Percentiles rank a stretch among this genome's conserved stretches.
phyloP scores from a whole-genome alignment of 2,329 filamentous ascomycete genomes.

The Fusarium azukiicola region DNA sequence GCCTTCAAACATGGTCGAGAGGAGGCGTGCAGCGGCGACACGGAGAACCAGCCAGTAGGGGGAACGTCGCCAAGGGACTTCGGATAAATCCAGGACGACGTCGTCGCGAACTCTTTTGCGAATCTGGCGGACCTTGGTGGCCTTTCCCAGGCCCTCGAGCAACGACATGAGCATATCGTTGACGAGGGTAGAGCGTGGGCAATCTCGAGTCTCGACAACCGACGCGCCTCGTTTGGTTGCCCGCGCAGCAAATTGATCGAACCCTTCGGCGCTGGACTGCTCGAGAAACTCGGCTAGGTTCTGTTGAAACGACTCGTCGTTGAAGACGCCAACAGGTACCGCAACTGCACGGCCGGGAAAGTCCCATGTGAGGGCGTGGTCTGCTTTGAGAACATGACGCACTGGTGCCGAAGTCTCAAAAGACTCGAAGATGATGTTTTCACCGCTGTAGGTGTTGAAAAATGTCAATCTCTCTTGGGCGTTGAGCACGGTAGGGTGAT shows the following conservation, averaged over 20 bases:
- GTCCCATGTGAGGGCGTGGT: slow-evolving; percentile 76
- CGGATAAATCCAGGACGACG: slow-evolving; percentile 71
- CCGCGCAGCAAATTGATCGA: slow-evolving; percentile 74
- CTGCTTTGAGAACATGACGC: slow-evolving; percentile 71
- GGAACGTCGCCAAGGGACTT: slow-evolving; percentile 80
- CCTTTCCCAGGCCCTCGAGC: slow-evolving; percentile 74
- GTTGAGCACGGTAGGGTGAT: not conserved
- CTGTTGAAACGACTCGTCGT: slow-evolving; percentile 65
- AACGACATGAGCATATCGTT: slow-evolving; percentile 80
- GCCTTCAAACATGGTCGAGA: slow-evolving; percentile 66
- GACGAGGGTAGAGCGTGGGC: slow-evolving; percentile 76
- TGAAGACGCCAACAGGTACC: slow-evolving; percentile 62
- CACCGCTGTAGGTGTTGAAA: slow-evolving; percentile 28
- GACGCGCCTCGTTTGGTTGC: slow-evolving; percentile 72
- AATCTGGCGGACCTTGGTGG: slow-evolving; percentile 62
- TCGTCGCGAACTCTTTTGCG: slow-evolving; percentile 82
- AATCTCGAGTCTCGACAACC: slow-evolving; percentile 78
- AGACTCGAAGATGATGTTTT: slow-evolving; percentile 69
- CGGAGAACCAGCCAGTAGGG: slow-evolving; percentile 82
- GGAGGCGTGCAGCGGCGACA: slow-evolving; percentile 75
- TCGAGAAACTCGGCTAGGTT: slow-evolving; percentile 75
- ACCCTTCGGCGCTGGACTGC: slow-evolving; percentile 73
- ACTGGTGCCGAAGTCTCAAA: slow-evolving; percentile 80
- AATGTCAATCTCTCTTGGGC: not conserved
- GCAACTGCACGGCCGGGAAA: slow-evolving; percentile 78